Conservation (phyloP, 208 protist species). For the Acanthamoeba royreba region DNA sequence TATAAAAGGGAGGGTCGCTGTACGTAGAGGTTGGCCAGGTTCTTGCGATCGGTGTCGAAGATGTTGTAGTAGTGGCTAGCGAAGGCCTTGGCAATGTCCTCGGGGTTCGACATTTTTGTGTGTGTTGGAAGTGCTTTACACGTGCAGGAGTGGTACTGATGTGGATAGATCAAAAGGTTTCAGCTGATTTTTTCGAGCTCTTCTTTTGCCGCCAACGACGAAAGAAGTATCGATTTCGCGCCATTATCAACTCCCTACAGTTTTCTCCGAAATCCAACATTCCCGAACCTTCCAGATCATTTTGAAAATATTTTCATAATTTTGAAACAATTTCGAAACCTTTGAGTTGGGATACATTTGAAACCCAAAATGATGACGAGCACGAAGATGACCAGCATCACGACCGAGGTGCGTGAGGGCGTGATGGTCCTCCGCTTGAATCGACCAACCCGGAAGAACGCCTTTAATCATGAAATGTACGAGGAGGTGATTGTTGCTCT, state of each 20-base stretch:
- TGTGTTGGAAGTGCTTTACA: background rate
- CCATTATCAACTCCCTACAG: too few relatives aligned
- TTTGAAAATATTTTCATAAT: too few relatives aligned
- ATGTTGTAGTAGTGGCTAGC: slow-evolving; percentile 28
- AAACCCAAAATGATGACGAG: background rate
- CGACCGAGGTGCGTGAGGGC: background rate
- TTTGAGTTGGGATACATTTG: background rate
- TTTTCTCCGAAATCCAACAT: too few relatives aligned
- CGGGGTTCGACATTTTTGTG: background rate
- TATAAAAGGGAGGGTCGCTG: background rate
- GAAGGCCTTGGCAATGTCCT: slow-evolving; percentile 31
- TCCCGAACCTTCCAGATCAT: too few relatives aligned
- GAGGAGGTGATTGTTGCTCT: slow-evolving; percentile 31
- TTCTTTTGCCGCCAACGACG: too few relatives aligned
- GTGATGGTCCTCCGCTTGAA: background rate
- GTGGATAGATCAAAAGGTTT: too few relatives aligned
- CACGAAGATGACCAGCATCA: background rate
- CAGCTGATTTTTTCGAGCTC: too few relatives aligned
- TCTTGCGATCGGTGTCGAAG: background rate
- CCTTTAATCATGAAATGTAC: slow-evolving; percentile 34
- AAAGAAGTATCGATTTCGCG: too few relatives aligned
- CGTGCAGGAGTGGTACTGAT: too few relatives aligned
- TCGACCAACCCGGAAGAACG: slow-evolving; percentile 3
- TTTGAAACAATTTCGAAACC: too few relatives aligned
- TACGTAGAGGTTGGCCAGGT: background rate